Base-by-base conservation (phyloP, 2,329 filamentous ascomycete species). In the Alternaria sp. region DNA sequence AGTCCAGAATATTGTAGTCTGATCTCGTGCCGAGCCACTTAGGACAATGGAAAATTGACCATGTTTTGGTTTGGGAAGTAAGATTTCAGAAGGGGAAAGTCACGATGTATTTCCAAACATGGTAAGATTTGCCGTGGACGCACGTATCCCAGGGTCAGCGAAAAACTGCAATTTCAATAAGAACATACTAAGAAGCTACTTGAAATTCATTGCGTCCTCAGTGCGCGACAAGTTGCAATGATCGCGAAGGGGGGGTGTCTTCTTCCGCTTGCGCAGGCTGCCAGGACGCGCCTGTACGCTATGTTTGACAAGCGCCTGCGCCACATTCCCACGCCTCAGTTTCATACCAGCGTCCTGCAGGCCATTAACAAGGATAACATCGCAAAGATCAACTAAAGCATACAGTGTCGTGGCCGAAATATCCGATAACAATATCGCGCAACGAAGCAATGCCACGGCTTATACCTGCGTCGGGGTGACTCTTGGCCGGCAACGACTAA, bases 251-350 rank as follows among this genome's bases (percentile, higher is more conserved):
- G 18, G 18, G 18, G n/a, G 26, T 24, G 5, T 14, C 18, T 18
- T 38, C 43, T 28, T n/a, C 18, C 24, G 36, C 26, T 47, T 30
- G 20, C 14, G 41, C 32, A 53, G 48, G 22, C 47, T n/a, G 30
- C 43, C 28, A 32, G 51, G 56, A 53, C 34, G 43, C 43, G 38
- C 43, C 43, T 30, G 38, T 16, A 7, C 18, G 32, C 51, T 14
- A 28, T 32, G 51, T 55, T 55, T 59, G 51, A 48, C 8, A 34
- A 42, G 34, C 20, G n/a, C 34, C 56, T 59, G 51, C 56, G 56
- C 56, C 56, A 55, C 46, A 36, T 32, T 44, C 36, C 44, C 16
- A 36, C 57, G 57, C 57, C 52, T 49, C 57, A 56, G 57, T 56
- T 49, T 56, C 52, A 56, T 12, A 39, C 11, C 9, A 24, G 26